These are phyloP conservation scores for Syzygium jambos DNA, from an alignment of 345 rosid species.

Conservation along the genomic window DNA sequence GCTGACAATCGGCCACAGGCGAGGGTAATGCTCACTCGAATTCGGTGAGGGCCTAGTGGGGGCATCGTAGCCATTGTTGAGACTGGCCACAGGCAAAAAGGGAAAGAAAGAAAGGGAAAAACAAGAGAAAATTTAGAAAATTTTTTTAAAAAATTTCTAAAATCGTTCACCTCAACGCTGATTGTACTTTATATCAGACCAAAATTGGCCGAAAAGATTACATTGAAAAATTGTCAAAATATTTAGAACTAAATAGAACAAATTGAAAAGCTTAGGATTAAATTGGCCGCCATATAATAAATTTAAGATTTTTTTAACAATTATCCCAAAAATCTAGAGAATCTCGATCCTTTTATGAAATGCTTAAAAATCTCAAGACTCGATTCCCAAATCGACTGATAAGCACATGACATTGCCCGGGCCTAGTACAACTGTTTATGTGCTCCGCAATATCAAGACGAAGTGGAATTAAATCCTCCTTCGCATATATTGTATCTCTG, in stretches of 20 bases:
- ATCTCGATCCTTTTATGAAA: not conserved
- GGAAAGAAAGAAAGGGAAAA: not conserved
- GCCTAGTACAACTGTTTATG: not conserved
- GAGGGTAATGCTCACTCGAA: not conserved
- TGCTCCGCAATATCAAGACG: not conserved
- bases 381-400: not conserved
- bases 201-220: not conserved
- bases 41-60: not conserved
- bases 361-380: not conserved
- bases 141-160: not conserved
- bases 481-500: not conserved
- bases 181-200: rapidly evolving
- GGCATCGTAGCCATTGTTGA: rapidly evolving
- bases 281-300: not conserved
- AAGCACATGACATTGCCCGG: not conserved
- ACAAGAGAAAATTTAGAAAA: not conserved
- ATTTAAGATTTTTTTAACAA: not conserved
- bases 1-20: not conserved
- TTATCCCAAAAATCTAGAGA: not conserved
- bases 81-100: not conserved
- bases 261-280: not conserved
- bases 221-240: not conserved
- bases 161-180: rapidly evolving
- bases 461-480: not conserved
- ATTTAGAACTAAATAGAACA: not conserved